Base-by-base conservation (phyloP, 441 rosid genomes). In the Manihot esculenta region DNA sequence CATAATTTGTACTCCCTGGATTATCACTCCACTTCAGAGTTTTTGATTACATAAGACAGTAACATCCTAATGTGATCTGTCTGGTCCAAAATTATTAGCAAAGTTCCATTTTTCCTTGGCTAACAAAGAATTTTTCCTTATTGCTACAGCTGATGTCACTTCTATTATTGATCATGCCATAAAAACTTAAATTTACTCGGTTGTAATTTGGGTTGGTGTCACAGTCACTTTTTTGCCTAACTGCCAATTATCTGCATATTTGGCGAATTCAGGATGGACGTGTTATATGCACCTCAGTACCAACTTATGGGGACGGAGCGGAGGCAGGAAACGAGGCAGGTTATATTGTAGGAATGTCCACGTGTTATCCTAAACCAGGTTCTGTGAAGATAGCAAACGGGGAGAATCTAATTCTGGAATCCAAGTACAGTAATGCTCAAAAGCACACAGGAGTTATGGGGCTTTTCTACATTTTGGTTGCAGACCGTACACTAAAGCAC, bases 251-350 rank as follows among this genome's bases (percentile, higher is more conserved):
- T 75, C n/a, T 76, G 35, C 26, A 65, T 70, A 69, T 26, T 64
- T 64, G 65, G 13, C 23, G 24, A 77, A 61, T 61, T 70, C 78
- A 89, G 98, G 85, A 80, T 69, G 98, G 93, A 68, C 77, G 76
- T 27, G 77, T 66, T 18, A 78, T 92, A 24, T 92, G 92, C 70
- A 75, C 85, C 67, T 94, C 99, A 21, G 42, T 74, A 13, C 84
- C 97, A 0, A 76, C 17, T 35, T 94, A 91, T 47, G 98, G 98
- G 8, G 62, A 79, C 10, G 97, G 97, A 62, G 76, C 49, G 12
- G 94, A 92, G 78, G 85, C 90, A 10, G 98, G 98, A 72, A 84
- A 94, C 42, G 98, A 94, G 81, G 83, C 86, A 62, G 98, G 96
- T 69, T 94, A 91, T 61, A 74, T 91, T 42, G 96, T 94, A 21